Conservation (phyloP, 2,329 filamentous ascomycete species). For the Aspergillus brunneoviolaceus region DNA sequence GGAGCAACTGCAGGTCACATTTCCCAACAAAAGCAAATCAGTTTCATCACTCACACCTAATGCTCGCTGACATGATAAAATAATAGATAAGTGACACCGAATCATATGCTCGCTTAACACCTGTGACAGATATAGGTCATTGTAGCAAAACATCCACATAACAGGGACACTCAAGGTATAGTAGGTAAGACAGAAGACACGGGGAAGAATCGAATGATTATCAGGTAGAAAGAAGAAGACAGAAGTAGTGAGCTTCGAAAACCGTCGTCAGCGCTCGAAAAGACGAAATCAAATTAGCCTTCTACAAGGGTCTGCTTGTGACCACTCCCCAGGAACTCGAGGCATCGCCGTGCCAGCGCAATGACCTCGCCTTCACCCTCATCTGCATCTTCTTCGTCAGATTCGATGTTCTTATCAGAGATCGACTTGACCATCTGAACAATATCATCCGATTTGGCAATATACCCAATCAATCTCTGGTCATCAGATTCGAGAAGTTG, state of each 20-base stretch:
- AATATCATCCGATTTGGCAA: constrained; percentile 86
- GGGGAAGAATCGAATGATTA: constrained; percentile 12
- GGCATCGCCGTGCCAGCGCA: constrained; percentile 81
- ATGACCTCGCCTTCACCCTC: constrained; percentile 93
- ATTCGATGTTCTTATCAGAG: constrained; percentile 82
- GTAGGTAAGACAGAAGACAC: constrained; percentile 13
- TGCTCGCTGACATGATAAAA: constrained; percentile 33
- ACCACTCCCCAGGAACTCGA: constrained; percentile 78
- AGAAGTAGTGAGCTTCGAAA: constrained; percentile 15
- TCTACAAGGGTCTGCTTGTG: constrained; percentile 78
- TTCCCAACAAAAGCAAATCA: constrained; percentile 13
- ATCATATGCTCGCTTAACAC: constrained; percentile 37
- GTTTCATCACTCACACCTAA: constrained; percentile 34
- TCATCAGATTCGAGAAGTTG: constrained; percentile 96
- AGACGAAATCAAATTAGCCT: constrained; percentile 50
- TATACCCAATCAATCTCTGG: constrained; percentile 79
- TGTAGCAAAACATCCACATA: constrained; percentile 15
- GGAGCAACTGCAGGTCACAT: constrained; percentile 10
- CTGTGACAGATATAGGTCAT: constrained; percentile 21
- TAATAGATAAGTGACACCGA: constrained; percentile 20
- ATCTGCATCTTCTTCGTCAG: constrained; percentile 80
- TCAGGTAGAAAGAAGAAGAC: constrained; percentile 13
- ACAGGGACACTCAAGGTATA: constrained; percentile 10
- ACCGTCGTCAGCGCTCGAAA: constrained; percentile 2
- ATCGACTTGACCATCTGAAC: constrained; percentile 90